Evolutionary conservation across 495 filamentous ascomycete species (phyloP), one percentile per base, ranked within the genome.

Genomic region (Lophiotrema nucula): DNA sequence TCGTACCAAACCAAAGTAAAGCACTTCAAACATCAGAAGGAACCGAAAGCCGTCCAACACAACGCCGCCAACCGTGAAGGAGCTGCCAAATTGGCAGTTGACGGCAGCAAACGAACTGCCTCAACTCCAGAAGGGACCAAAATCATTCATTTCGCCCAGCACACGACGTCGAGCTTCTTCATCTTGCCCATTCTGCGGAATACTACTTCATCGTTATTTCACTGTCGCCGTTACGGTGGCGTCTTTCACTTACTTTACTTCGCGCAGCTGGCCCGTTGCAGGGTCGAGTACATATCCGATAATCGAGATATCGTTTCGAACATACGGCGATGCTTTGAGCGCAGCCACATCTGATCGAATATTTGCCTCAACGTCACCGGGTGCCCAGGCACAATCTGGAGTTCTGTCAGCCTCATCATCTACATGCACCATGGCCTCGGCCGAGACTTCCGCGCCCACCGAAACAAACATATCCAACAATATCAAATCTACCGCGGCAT

Each of bases 101-200:
- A n/a, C n/a, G n/a, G n/a, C n/a, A n/a, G n/a, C n/a, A n/a, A n/a
- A n/a, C n/a, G n/a, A n/a, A n/a, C n/a, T n/a, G n/a, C n/a, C n/a
- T n/a, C n/a, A 62, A 37, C 47, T 46, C 53, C 59, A 62, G 33
- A 56, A 56, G 12, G 59, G 59, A 26, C 46, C 59, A 51, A 62
- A 62, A 18, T 57, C 53, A 21, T 56, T 46, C 35, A 62, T 41
- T 24, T 56, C 13, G 23, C 35, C 47, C 33, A 62, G 19, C 10
- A 62, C 59, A 8, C 38, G 6, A 1, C 39, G 45, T 5, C 59
- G 18, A 13, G 49, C 42, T 43, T 47, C 57, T 15, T 60, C 49
- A 27, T 51, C 59, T 15, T 31, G 24, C 4, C 25, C 52, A 47
- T 47, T 62, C 8, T 21, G 23, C 31, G 35, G 52, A 8, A 56